Evolutionary conservation across 2,329 filamentous ascomycete species (phyloP).

Genomic region (Cercospora sp.): DNA sequence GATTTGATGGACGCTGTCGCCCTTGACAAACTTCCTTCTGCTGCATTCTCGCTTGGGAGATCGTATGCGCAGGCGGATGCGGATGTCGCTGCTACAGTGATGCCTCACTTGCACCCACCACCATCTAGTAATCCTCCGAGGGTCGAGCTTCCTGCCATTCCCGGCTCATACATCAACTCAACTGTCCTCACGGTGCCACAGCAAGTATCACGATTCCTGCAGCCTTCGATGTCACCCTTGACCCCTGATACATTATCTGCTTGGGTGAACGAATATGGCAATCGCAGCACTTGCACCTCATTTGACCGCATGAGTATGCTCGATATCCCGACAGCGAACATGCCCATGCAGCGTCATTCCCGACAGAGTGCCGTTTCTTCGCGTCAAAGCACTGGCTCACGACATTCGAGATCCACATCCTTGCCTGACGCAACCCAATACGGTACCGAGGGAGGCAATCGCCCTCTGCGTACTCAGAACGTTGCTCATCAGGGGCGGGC

Average conservation of each 20-base stretch:
- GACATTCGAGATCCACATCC: conserved; percentile 35
- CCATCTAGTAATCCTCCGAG: conserved; percentile 19
- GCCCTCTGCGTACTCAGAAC: not conserved
- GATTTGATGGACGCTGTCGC: conserved; percentile 76
- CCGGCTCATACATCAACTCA: conserved; percentile 9
- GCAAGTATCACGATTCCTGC: conserved; percentile 35
- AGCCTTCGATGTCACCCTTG: conserved; percentile 35
- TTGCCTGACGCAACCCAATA: conserved; percentile 28
- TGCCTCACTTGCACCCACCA: conserved; percentile 19
- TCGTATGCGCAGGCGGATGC: conserved; percentile 30
- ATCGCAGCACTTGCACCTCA: conserved; percentile 40
- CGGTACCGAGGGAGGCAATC: not conserved
- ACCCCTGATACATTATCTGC: conserved; percentile 57
- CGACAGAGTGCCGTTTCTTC: conserved; percentile 30
- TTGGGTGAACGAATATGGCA: conserved; percentile 54
- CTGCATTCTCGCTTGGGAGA: conserved; percentile 55
- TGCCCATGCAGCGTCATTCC: not conserved
- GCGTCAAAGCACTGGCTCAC: conserved; percentile 32
- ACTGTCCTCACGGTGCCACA: conserved; percentile 32
- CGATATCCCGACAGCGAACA: not conserved
- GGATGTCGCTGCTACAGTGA: not conserved
- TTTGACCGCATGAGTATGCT: conserved; percentile 14
- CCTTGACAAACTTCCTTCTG: conserved; percentile 48
- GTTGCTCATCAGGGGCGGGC: not conserved
- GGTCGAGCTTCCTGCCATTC: conserved; percentile 22